Percentiles rank a stretch among this genome's conserved stretches.
These are phyloP conservation scores for Pseudocercospora macadamiae DNA, from an alignment of 2,329 filamentous ascomycete genomes.

Conservation along the genomic window DNA sequence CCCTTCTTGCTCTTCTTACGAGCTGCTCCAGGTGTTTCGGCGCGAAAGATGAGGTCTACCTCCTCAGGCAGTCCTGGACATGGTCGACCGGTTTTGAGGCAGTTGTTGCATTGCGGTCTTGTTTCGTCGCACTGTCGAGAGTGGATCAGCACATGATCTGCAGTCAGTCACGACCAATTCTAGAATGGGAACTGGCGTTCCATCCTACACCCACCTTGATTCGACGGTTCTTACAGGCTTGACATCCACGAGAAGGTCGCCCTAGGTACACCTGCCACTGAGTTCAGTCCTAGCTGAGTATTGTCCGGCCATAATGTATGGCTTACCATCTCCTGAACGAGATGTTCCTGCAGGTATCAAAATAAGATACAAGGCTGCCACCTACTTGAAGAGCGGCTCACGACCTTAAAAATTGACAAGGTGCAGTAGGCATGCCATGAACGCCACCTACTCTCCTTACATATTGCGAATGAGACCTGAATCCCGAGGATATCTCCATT, in stretches of 20 bases:
- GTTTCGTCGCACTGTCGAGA: constrained; percentile 18
- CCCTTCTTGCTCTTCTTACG: constrained; percentile 5
- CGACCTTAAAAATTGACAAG: background rate
- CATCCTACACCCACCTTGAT: constrained; percentile 17
- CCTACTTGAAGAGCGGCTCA: background rate
- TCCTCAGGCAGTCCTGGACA: constrained; percentile 21
- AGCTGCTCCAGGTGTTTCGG: constrained; percentile 11
- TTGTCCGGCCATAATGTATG: background rate
- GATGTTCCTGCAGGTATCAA: background rate
- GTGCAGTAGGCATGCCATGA: background rate
- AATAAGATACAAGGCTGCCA: background rate
- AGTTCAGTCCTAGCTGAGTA: background rate
- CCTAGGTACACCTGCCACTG: constrained; percentile 20
- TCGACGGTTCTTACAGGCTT: constrained; percentile 17
- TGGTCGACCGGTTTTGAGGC: constrained; percentile 15
- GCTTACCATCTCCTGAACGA: background rate
- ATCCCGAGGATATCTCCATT: background rate
- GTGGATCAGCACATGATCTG: background rate
- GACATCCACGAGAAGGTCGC: constrained; percentile 19
- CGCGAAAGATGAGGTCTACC: constrained; percentile 21
- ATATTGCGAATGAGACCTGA: background rate
- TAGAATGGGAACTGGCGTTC: background rate
- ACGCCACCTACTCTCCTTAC: background rate
- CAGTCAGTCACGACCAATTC: background rate
- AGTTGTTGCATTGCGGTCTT: constrained; percentile 16